Evolutionary conservation across 257 asterid genomes (phyloP).

Genomic region (Solanum phureja): DNA sequence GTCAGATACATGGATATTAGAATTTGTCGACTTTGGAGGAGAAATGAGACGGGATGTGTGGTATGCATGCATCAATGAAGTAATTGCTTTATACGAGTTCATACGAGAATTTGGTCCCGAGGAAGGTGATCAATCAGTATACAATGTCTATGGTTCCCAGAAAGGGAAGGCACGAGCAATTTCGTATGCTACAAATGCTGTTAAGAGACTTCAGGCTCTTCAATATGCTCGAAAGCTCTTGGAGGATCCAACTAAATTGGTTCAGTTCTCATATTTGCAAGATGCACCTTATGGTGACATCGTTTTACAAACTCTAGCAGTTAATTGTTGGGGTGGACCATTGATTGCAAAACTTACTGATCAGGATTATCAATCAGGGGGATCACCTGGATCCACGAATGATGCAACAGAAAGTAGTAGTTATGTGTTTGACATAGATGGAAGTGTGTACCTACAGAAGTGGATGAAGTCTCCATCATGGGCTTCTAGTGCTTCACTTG

Average conservation of each 20-base stretch:
- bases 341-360: constrained; percentile 28
- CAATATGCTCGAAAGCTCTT: constrained; percentile 57
- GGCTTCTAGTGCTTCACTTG: constrained; percentile 60
- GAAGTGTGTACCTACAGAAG: constrained; percentile 70
- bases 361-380: constrained; percentile 16
- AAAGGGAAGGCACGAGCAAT: constrained; percentile 63
- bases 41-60: constrained; percentile 96
- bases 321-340: constrained; percentile 87
- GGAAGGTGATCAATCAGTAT: constrained; percentile 54
- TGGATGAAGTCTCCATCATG: constrained; percentile 93
- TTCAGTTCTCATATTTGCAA: constrained; percentile 58
- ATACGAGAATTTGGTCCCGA: constrained; percentile 65
- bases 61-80: constrained; percentile 74
- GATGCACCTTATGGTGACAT: constrained; percentile 76
- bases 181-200: constrained; percentile 45
- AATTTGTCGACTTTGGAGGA: constrained; percentile 82
- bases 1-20: constrained; percentile 56
- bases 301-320: constrained; percentile 82
- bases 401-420: constrained; percentile 36
- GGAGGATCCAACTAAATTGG: constrained; percentile 83
- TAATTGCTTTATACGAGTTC: constrained; percentile 56
- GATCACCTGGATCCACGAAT: constrained; percentile 11
- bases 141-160: constrained; percentile 60
- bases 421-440: constrained; percentile 69
- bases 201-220: constrained; percentile 87